A percentile compares a stretch with the other conserved stretches of the same genome.
Evolutionary conservation across 176 grass and related monocot species (phyloP).

Genomic region (Musa troglodytarum): DNA sequence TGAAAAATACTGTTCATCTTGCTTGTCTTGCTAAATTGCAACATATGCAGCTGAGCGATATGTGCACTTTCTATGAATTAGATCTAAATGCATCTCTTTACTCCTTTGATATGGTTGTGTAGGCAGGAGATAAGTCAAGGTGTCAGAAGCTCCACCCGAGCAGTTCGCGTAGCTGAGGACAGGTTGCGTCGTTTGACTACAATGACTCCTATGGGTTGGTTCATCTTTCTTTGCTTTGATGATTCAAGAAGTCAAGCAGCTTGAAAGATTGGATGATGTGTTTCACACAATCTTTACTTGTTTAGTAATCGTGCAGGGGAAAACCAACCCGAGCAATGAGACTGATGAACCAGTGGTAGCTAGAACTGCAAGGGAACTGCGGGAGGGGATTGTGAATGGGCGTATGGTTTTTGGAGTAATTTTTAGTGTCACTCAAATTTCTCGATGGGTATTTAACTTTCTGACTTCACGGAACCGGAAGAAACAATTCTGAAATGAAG

Average conservation of each 20-base stretch:
- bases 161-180: constrained; percentile 45
- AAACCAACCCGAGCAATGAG: constrained; percentile 13
- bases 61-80: neutral
- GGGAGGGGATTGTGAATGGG: constrained; percentile 39
- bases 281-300: constrained; percentile 24
- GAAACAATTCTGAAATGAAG: neutral
- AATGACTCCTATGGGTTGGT: constrained; percentile 32
- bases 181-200: constrained; percentile 30
- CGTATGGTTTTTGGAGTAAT: constrained; percentile 37
- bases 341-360: constrained; percentile 31
- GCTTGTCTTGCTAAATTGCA: neutral
- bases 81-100: neutral
- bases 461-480: neutral
- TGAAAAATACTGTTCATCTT: neutral
- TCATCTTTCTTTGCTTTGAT: neutral
- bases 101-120: constrained; percentile 14
- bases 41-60: neutral
- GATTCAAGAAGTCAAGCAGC: neutral
- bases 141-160: constrained; percentile 42
- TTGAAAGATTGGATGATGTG: constrained; percentile 9
- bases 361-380: constrained; percentile 44
- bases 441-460: constrained; percentile 37
- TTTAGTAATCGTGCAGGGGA: constrained; percentile 32
- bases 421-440: constrained; percentile 31
- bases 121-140: constrained; percentile 59